Evolutionary conservation across 345 rosid species (phyloP), one percentile per base, ranked within the genome.

Genomic region (Psidium friedrichsthalianum): DNA sequence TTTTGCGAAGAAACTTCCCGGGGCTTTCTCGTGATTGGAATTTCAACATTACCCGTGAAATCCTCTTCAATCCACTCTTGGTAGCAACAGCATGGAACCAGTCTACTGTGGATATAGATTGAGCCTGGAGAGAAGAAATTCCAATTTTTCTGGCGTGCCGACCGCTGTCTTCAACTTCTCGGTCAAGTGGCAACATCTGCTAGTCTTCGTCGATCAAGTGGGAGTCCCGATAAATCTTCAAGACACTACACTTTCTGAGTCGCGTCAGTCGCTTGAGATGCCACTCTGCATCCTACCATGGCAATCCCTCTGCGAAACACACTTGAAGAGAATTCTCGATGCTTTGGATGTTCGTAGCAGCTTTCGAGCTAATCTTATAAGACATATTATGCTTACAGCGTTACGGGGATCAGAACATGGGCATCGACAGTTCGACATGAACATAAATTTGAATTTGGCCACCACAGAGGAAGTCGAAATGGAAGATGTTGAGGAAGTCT

Each of bases 321-420:
- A 55, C 21, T 6, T 55, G 24, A 2, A 55, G 25, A 55, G 57
- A 55, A 25, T 61, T 7, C 74, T 29, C 4, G 22, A 6, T 29
- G 9, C 0, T 14, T 29, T 61, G 74, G 22, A 11, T 0, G 74
- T 61, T 29, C 42, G 29, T 29, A 4, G 2, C 74, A 15, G 74
- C 74, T 61, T 29, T 15, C 4, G 3, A 32, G 21, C 21, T 7
- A 22, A 29, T 7, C 16, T 61, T 7, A 15, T 29, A 29, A 6
- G 74, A 6, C 0, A 6, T 3, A 61, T 61, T 61, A 3, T 61
- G 74, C 3, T 0, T 0, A 29, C 5, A 0, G 4, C 3, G 10
- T 29, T 29, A 12, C 21, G 5, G 42, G 74, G 21, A 61, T 61
- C 20, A 21, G 21, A 21, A 3, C 8, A 15, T 61, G 74, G 42